These are phyloP conservation scores for Eutrema japonicum DNA, from an alignment of 345 rosid genomes.

Conservation along the genomic window DNA sequence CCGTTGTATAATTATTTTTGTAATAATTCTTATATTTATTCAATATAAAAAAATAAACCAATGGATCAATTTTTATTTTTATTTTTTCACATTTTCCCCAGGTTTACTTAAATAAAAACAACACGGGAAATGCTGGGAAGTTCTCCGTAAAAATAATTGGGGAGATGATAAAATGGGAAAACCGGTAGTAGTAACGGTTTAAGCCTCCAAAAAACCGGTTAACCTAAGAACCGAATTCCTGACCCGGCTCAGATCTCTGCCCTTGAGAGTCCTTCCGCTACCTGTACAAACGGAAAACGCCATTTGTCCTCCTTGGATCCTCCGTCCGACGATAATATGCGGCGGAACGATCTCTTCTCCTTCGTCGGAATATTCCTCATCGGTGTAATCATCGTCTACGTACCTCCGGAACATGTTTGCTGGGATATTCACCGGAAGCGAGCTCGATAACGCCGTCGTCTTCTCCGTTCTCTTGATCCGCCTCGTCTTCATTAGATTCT, in stretches of 20 bases:
- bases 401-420: slow-evolving; percentile 13
- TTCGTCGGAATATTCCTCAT: slow-evolving; percentile 24
- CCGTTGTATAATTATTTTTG: too few species aligned
- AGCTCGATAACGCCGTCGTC: slow-evolving; percentile 9
- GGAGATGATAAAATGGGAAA: background rate
- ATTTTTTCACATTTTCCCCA: background rate
- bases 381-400: slow-evolving; percentile 10
- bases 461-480: background rate
- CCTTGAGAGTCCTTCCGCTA: slow-evolving; percentile 42
- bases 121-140: background rate
- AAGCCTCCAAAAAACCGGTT: slow-evolving; percentile 45
- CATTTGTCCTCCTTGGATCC: slow-evolving; percentile 39
- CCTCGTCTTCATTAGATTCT: background rate
- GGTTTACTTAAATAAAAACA: slow-evolving; percentile 8
- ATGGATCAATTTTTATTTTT: background rate
- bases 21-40: too few species aligned
- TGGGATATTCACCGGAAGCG: slow-evolving; percentile 46
- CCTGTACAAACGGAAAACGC: slow-evolving; percentile 44
- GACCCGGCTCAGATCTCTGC: slow-evolving; percentile 39
- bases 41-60: too few species aligned
- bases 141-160: background rate
- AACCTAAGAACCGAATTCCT: slow-evolving; percentile 43
- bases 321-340: slow-evolving; percentile 45
- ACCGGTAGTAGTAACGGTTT: slow-evolving; percentile 21
- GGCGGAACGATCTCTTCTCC: slow-evolving; percentile 44